Base-by-base conservation (phyloP, 2,329 filamentous ascomycete species). In the Penicillium sp. region DNA sequence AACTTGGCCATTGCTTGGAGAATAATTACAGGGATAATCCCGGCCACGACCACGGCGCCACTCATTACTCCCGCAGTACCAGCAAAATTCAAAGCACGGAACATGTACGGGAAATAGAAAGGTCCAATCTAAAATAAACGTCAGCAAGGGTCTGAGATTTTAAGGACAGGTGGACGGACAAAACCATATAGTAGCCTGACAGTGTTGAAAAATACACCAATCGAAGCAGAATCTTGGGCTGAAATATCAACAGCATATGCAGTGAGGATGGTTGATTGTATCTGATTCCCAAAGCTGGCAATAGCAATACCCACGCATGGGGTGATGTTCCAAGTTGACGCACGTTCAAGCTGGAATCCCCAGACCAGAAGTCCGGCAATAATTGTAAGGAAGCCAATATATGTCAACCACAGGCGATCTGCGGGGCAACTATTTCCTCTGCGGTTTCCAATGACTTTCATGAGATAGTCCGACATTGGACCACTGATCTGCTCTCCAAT, bases 401-500 rank as follows among this genome's bases (percentile, higher is more conserved):
- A 84, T 51, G 75, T 77, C 7, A 86, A 69, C 83, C 83, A 86
- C 0, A 86, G 73, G 0, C 83, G 76, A 59, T 86, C 83, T 0
- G 81, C 67, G 0, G 76, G 73, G 0, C 76, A 73, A 29, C 73
- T 69, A 3, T 72, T 66, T 5, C 59, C 63, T 18, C 40, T 52
- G 6, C 47, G 54, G 13, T 53, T 52, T 8, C 56, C 47, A 21
- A 70, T 59, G 44, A 71, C 72, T 77, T 83, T 83, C 79, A 86
- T 26, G 69, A 71, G 64, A 56, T 56, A 61, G 39, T 86, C 83
- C 3, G 78, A 82, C 19, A 80, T 62, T 24, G 76, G 72, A 1
- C 83, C 83, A 39, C 82, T 83, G 5, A 85, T 62, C 62, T 84
- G 82, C 65, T 87, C 84, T 16, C 84, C 84, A 10, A 86, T 72